phyloP scores from a whole-genome alignment of 345 rosid genomes.

The Kernera saxatilis region DNA sequence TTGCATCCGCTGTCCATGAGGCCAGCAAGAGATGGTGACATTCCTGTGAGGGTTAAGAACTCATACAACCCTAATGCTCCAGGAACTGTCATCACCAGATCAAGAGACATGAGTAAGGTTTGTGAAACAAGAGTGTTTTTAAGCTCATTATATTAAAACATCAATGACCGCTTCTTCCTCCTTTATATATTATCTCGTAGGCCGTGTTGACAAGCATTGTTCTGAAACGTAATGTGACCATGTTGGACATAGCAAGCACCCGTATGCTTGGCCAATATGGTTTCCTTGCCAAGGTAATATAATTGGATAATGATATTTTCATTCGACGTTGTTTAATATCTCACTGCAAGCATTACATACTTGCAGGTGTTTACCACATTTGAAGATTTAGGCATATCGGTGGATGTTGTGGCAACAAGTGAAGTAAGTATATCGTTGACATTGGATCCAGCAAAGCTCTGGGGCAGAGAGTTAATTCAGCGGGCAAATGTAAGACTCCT shows the following conservation, averaged over 20 bases:
- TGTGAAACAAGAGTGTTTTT: constrained; percentile 19
- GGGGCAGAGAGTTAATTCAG: constrained; percentile 88
- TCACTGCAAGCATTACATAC: background rate
- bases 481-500: constrained; percentile 48
- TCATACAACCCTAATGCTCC: constrained; percentile 88
- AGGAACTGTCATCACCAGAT: constrained; percentile 81
- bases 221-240: constrained; percentile 85
- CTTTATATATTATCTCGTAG: constrained; percentile 37
- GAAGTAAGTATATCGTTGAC: constrained; percentile 95
- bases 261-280: constrained; percentile 97
- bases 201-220: constrained; percentile 92
- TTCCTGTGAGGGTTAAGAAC: constrained; percentile 91
- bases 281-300: constrained; percentile 78
- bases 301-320: background rate
- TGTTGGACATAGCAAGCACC: constrained; percentile 89
- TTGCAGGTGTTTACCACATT: constrained; percentile 78
- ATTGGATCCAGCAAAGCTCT: constrained; percentile 82
- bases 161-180: constrained; percentile 4
- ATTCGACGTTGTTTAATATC: background rate
- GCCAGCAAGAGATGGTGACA: constrained; percentile 92
- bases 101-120: constrained; percentile 89
- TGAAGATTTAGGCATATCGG: constrained; percentile 89
- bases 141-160: background rate
- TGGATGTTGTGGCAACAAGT: constrained; percentile 96
- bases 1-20: constrained; percentile 95